Percentiles rank a stretch among this genome's conserved stretches.
Conservation (phyloP, 495 filamentous ascomycete genomes). For the Xylaria cubensis region DNA sequence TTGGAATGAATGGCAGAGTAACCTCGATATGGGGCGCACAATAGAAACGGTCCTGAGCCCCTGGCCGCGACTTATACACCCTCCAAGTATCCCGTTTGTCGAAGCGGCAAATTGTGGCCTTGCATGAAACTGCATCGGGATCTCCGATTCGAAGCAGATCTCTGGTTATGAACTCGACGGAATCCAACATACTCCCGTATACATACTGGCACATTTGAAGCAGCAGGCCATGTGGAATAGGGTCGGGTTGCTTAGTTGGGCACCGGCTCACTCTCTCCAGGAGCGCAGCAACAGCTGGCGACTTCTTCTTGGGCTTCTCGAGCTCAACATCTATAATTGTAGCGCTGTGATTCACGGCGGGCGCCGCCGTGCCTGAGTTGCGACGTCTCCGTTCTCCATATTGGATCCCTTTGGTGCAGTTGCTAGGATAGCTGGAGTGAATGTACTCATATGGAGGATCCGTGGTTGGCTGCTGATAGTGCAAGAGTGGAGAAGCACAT, state of each 20-base stretch:
- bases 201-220: slow-evolving; percentile 21
- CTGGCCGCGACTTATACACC: slow-evolving; percentile 16
- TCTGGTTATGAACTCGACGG: slow-evolving; percentile 2
- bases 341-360: neutral
- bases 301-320: slow-evolving; percentile 14
- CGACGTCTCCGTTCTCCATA: slow-evolving; percentile 12
- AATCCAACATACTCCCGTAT: slow-evolving; percentile 20
- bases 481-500: slow-evolving; percentile 16
- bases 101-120: slow-evolving; percentile 18
- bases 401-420: neutral
- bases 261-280: slow-evolving; percentile 10
- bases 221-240: slow-evolving; percentile 13
- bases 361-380: neutral
- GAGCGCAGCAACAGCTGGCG: neutral
- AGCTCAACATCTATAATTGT: slow-evolving; percentile 14
- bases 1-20: slow-evolving; percentile 14
- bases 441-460: slow-evolving; percentile 3
- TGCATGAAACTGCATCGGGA: slow-evolving; percentile 15
- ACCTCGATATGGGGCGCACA: slow-evolving; percentile 26
- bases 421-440: neutral
- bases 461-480: slow-evolving; percentile 2
- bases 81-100: slow-evolving; percentile 19
- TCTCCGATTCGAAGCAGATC: slow-evolving; percentile 12
- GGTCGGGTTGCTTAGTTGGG: slow-evolving; percentile 4
- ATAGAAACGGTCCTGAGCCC: slow-evolving; percentile 20